A percentile compares a stretch with the other conserved stretches of the same genome.
Evolutionary conservation across 768 basidiomycete species (phyloP).

Genomic region (Rhodotorula graminis): DNA sequence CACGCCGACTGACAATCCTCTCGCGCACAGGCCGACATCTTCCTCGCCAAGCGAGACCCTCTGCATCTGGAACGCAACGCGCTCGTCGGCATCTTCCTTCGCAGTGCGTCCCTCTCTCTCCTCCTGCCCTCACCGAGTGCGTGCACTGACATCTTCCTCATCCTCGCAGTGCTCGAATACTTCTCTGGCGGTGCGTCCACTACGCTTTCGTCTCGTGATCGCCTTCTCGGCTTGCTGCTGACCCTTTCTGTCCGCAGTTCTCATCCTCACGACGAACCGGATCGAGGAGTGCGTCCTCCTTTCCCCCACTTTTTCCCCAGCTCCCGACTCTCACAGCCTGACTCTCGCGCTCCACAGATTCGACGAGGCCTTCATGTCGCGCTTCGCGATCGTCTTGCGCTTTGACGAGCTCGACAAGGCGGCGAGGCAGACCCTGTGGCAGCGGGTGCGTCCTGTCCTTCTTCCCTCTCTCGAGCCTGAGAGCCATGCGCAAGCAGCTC

Average conservation of each 20-base stretch:
- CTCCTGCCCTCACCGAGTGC: too few relatives aligned
- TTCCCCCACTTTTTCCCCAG: too few relatives aligned
- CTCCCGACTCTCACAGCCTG: background rate
- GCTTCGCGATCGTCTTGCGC: slow-evolving; percentile 24
- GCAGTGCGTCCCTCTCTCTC: background rate
- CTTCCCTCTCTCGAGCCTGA: background rate
- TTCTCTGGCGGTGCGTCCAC: background rate
- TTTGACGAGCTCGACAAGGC: slow-evolving; percentile 25
- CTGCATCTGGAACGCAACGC: slow-evolving; percentile 9
- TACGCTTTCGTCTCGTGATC: background rate
- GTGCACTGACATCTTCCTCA: too few relatives aligned
- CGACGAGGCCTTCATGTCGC: slow-evolving; percentile 34
- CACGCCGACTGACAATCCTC: too few relatives aligned
- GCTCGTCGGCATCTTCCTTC: slow-evolving; percentile 7
- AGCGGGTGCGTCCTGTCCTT: background rate
- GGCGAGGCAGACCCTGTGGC: background rate
- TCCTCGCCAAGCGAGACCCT: slow-evolving; percentile 6
- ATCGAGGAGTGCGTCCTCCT: slow-evolving; percentile 6
- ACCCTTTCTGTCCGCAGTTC: background rate
- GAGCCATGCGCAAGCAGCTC: background rate
- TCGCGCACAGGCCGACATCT: slow-evolving; percentile 7
- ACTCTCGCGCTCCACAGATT: background rate
- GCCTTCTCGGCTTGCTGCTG: background rate
- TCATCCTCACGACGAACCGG: slow-evolving; percentile 34
- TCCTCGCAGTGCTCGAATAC: slow-evolving; percentile 12